A percentile compares a stretch with the other conserved stretches of the same genome.
These are phyloP conservation scores for Chenopodium suecicum DNA, from an alignment of 148 eudicot species.

Conservation along the genomic window DNA sequence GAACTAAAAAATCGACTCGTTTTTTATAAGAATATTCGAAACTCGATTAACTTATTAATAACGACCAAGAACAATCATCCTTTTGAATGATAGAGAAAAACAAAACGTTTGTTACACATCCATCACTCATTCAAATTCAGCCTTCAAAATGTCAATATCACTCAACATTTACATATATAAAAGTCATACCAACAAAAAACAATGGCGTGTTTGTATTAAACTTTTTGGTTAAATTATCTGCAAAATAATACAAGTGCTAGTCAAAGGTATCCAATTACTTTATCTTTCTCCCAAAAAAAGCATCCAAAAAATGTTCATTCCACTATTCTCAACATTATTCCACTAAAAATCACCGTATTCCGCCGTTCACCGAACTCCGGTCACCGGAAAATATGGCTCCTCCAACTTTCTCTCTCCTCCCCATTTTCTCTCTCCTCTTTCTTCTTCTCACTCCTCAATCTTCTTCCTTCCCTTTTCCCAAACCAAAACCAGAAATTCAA, in stretches of 20 bases:
- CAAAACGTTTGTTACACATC: background rate
- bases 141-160: background rate
- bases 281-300: background rate
- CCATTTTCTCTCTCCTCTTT: constrained; percentile 25
- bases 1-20: too few species aligned
- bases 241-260: background rate
- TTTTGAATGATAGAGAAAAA: too few species aligned
- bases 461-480: constrained; percentile 36
- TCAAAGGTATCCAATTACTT: background rate
- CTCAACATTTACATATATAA: too few species aligned
- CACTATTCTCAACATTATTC: background rate
- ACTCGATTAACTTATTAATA: too few species aligned
- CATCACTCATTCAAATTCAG: background rate
- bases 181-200: constrained; percentile 1
- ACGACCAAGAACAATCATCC: too few species aligned
- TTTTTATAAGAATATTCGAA: too few species aligned
- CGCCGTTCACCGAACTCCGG: constrained; percentile 5
- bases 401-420: constrained; percentile 29
- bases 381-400: background rate
- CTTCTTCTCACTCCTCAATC: constrained; percentile 29
- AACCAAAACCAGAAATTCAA: constrained; percentile 35
- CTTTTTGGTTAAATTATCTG: background rate
- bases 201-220: background rate
- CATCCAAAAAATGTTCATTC: background rate
- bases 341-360: background rate